Base-by-base conservation (phyloP, 176 grass and related monocot species). In the Oropetium thomaeum region DNA sequence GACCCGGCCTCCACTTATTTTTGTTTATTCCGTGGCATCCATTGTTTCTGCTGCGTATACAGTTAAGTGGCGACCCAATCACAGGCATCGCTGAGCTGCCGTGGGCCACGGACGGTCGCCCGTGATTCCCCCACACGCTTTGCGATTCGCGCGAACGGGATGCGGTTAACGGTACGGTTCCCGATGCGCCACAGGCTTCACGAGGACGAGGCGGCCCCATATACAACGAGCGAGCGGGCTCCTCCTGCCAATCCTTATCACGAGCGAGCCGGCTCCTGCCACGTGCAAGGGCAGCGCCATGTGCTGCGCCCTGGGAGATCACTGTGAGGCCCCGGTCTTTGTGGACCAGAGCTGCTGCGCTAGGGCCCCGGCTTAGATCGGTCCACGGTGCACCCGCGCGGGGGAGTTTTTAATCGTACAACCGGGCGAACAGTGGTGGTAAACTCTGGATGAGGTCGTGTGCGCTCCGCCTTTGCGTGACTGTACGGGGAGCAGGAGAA, bases 221-320 rank as follows among this genome's bases (percentile, higher is more conserved):
- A 87, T 84, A 84, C 78, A 80, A 25, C 61, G 12, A 61, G 76
- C 62, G 65, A 70, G 57, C 43, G 22, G 12, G 31, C 22, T 63
- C 53, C 66, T 25, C n/a, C 64, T 35, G 38, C 62, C 34, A 69
- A 86, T 62, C 80, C 87, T 89, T 84, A 84, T 81, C 83, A 25
- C 61, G 12, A 61, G 76, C 62, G 65, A 70, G 57, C 43, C 17
- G 12, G 31, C 22, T 63, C 53, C 66, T 25, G 77, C 73, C 91
- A 90, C 91, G 81, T 87, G 87, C 67, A 42, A 74, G 57, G 57
- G 43, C 58, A 65, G 57, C 84, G 29, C 78, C 87, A 89, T 84
- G 79, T 74, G 74, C 76, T 58, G 65, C 63, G 17, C 55, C 68
- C 72, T 16, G 69, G 29, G 57, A 17, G 55, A 14, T 71, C 73